phyloP scores from a whole-genome alignment of 176 grass and related monocot species.

The Miscanthus lutarioriparius region DNA sequence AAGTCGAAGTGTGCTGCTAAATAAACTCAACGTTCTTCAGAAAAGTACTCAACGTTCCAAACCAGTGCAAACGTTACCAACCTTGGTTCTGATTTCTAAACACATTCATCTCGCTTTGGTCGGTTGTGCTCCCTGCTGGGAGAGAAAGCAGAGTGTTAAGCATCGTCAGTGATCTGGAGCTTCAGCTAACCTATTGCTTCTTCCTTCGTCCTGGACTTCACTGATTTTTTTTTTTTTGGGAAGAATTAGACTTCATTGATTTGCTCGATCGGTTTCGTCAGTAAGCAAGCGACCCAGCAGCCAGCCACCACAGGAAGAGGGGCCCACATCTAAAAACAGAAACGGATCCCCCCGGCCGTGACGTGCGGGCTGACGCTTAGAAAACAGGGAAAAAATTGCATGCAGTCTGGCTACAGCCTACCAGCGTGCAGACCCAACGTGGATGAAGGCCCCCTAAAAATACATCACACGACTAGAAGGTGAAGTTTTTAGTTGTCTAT shows the following conservation, averaged over 20 bases:
- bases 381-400: too few relatives aligned
- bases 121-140: neutral
- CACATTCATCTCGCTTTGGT: neutral
- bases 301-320: neutral
- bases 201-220: neutral
- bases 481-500: too few relatives aligned
- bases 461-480: too few relatives aligned
- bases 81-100: neutral
- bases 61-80: neutral
- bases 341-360: neutral
- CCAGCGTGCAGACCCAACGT: too few relatives aligned
- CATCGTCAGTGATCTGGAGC: neutral
- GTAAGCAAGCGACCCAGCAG: neutral
- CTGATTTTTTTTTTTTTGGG: too few relatives aligned
- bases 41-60: neutral
- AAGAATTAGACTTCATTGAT: too few relatives aligned
- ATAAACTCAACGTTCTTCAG: neutral
- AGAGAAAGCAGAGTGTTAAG: neutral
- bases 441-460: too few relatives aligned
- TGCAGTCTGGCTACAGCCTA: too few relatives aligned
- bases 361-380: conserved; percentile 31
- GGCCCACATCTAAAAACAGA: conserved; percentile 9
- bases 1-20: neutral
- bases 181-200: neutral
- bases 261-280: neutral